Percentiles rank a stretch among this genome's conserved stretches.
Evolutionary conservation across 1,139 yeast genomes (phyloP).

Genomic region (Debaryomyces coudertii): DNA sequence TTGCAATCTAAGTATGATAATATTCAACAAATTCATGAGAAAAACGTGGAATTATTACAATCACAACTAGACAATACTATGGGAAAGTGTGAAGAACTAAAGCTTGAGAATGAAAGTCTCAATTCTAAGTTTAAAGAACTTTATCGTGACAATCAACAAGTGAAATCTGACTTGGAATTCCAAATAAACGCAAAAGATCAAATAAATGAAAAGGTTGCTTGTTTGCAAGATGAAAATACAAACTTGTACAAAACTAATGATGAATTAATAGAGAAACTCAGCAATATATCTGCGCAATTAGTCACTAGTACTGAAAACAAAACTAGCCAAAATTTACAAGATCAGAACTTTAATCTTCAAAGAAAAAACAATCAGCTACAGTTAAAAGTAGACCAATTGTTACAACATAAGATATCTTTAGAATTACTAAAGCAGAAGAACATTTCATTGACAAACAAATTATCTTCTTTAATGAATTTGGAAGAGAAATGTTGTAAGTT

Average conservation of each 20-base stretch:
- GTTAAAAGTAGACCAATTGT: slow-evolving; percentile 32
- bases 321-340: slow-evolving; percentile 30
- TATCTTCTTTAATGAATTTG: slow-evolving; percentile 44
- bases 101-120: slow-evolving; percentile 22
- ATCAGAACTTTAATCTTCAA: slow-evolving; percentile 34
- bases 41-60: slow-evolving; percentile 42
- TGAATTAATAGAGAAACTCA: slow-evolving; percentile 52
- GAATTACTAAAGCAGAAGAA: slow-evolving; percentile 47
- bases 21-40: slow-evolving; percentile 48
- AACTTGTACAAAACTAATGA: slow-evolving; percentile 39
- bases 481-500: slow-evolving; percentile 53
- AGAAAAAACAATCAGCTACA: slow-evolving; percentile 36
- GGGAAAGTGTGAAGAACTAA: slow-evolving; percentile 21
- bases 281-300: slow-evolving; percentile 15
- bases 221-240: slow-evolving; percentile 25
- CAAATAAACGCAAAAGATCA: slow-evolving; percentile 35
- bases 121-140: slow-evolving; percentile 30
- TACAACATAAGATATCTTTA: slow-evolving; percentile 43
- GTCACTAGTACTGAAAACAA: slow-evolving; percentile 13
- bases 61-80: slow-evolving; percentile 24
- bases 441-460: slow-evolving; percentile 34
- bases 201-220: slow-evolving; percentile 27
- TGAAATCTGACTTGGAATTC: slow-evolving; percentile 34
- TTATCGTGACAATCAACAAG: slow-evolving; percentile 31
- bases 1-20: slow-evolving; percentile 55